A percentile compares a stretch with the other conserved stretches of the same genome.
phyloP scores from a whole-genome alignment of 2,329 filamentous ascomycete genomes.

The Aspergillus chevalieri region DNA sequence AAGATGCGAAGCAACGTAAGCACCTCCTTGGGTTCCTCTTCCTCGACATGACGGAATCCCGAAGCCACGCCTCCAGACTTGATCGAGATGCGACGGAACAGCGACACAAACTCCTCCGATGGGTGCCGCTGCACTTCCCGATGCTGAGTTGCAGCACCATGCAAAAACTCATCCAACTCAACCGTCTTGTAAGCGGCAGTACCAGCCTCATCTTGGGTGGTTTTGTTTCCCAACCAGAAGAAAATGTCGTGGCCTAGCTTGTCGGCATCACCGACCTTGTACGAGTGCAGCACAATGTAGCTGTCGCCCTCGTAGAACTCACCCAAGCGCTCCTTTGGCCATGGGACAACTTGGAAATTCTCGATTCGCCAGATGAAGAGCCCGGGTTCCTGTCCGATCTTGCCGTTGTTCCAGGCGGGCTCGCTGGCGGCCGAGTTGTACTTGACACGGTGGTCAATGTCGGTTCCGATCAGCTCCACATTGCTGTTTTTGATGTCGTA shows the following conservation, averaged over 20 bases:
- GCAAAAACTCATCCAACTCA: slow-evolving; percentile 62
- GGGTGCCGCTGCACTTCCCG: slow-evolving; percentile 57
- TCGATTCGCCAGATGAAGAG: slow-evolving; percentile 63
- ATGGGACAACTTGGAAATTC: slow-evolving; percentile 58
- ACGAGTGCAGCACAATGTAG: slow-evolving; percentile 60
- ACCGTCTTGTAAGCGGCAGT: slow-evolving; percentile 65
- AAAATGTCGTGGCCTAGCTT: slow-evolving; percentile 59
- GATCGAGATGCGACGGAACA: slow-evolving; percentile 58
- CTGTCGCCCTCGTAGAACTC: slow-evolving; percentile 63
- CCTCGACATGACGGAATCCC: slow-evolving; percentile 59
- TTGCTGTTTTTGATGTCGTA: slow-evolving; percentile 65
- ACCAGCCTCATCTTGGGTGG: slow-evolving; percentile 62
- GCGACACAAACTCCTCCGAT: slow-evolving; percentile 53
- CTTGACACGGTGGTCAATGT: slow-evolving; percentile 63
- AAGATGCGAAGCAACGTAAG: slow-evolving; percentile 57
- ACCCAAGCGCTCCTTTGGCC: slow-evolving; percentile 53
- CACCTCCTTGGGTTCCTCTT: slow-evolving; percentile 39
- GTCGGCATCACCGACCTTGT: slow-evolving; percentile 45
- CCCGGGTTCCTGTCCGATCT: slow-evolving; percentile 49
- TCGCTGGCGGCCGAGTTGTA: slow-evolving; percentile 60
- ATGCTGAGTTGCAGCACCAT: slow-evolving; percentile 57
- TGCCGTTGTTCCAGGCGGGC: slow-evolving; percentile 60
- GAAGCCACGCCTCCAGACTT: slow-evolving; percentile 55
- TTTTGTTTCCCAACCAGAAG: slow-evolving; percentile 63
- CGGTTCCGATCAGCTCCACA: slow-evolving; percentile 58